Percentiles rank a stretch among this genome's conserved stretches.
Conservation (phyloP, 2,329 filamentous ascomycete species). For the Hymenoscyphus scutula region DNA sequence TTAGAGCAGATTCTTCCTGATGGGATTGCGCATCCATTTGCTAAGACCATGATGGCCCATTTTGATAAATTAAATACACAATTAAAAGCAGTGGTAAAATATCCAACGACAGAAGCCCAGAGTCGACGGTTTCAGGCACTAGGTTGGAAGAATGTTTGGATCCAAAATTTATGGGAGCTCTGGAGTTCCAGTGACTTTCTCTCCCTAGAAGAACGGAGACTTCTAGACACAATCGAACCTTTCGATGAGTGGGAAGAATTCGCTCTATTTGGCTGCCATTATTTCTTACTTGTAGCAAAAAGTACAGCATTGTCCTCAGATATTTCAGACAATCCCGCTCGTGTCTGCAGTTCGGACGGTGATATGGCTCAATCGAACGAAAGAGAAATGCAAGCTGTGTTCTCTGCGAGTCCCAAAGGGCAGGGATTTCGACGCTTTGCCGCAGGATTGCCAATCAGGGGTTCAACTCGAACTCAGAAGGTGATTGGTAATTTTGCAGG, state of each 20-base stretch:
- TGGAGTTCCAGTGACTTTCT: conserved; percentile 74
- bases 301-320: conserved; percentile 4
- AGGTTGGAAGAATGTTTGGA: conserved; percentile 65
- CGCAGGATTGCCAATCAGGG: conserved; percentile 46
- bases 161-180: conserved; percentile 75
- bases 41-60: conserved; percentile 78
- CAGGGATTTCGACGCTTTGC: conserved; percentile 59
- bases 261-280: conserved; percentile 78
- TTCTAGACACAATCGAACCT: conserved; percentile 69
- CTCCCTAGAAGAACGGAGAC: conserved; percentile 53
- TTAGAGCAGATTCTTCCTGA: conserved; percentile 84
- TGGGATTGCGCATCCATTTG: conserved; percentile 77
- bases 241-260: conserved; percentile 99
- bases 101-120: conserved; percentile 67
- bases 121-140: conserved; percentile 61
- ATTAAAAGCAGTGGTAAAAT: conserved; percentile 69
- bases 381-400: conserved; percentile 28
- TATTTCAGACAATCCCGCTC: not conserved
- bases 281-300: conserved; percentile 69
- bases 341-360: not conserved
- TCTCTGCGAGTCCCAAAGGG: conserved; percentile 40
- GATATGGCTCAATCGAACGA: not conserved
- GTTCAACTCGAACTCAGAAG: conserved; percentile 37
- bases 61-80: conserved; percentile 79
- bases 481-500: conserved; percentile 35